Evolutionary conservation across 116 monocot species (phyloP), one percentile per base, ranked within the genome.

Genomic region (Iris pallida): DNA sequence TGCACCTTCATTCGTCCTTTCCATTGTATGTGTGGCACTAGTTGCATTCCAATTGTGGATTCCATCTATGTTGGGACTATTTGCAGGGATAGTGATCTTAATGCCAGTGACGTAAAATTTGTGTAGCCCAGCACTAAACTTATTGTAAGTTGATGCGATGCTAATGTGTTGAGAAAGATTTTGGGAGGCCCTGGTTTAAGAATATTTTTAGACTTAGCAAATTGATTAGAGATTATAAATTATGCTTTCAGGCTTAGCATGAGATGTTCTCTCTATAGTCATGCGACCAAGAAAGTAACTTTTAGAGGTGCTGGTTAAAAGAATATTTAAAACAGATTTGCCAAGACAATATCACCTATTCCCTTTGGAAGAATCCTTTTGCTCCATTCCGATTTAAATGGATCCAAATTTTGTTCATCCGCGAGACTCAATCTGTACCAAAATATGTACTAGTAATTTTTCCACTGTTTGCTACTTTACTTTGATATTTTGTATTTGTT

Each of bases 341-440:
- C 9, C 59, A 40, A 76, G 68, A n/a, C n/a, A n/a, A 30, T 71
- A 75, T 57, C 71, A 72, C 67, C 72, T 98, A 11, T 98, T 98
- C 20, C 79, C 88, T 72, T 85, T 93, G 74, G 88, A 81, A 48
- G 98, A 98, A 53, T 66, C 64, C 41, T 98, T 98, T 56, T 77
- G 74, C 69, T 60, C 51, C 52, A 75, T 71, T 74, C 85, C 51
- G 90, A 82, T 75, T 76, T 68, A 60, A 76, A 63, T 73, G 85
- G 77, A 19, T 80, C 73, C 40, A 83, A 76, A 43, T 93, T 74
- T 70, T 74, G 69, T 71, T 70, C 71, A 49, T 82, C 80, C 59
- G 98, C 92, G 53, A 81, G 71, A 15, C 19, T 88, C 20, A n/a
- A 75, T 19, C 82, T 98, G 47, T 69, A 78, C 88, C 43, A 70